Base-by-base conservation (phyloP, 805 yeast genomes). In the Cyberlindnera veronae region DNA sequence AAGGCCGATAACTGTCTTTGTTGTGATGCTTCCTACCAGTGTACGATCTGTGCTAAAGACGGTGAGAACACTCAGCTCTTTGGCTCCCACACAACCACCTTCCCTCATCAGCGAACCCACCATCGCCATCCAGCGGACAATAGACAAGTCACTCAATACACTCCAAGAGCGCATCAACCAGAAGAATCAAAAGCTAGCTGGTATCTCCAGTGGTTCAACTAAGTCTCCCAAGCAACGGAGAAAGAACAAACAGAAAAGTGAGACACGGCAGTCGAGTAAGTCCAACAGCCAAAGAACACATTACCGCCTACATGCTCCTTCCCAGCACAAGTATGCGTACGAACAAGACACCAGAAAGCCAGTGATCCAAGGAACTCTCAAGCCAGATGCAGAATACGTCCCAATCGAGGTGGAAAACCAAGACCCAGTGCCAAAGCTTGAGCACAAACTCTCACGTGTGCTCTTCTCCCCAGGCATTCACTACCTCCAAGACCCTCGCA, bases 391-490 rank as follows among this genome's bases (percentile, higher is more conserved):
- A 2, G 18, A 22, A 3, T 52, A 50, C 32, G 15, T 22, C 3
- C 49, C 55, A 3, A 28, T 53, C 3, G 26, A 32, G 3, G 24
- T 46, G 3, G 44, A 45, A 11, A 14, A 14, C n/a, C 51, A 49
- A 37, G 45, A 29, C 6, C 28, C 36, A 6, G 48, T 55, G 1
- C 90, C 96, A 0, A 55, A 49, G 14, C 62, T 91, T 28, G 74
- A 79, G 9, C 88, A 84, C 52, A 74, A 73, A 36, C 69, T 93
- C 15, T 82, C 84, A 27, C 65, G 84, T 30, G 89, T 84, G 0
- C 62, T 91, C 11, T 86, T 84, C 57, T 79, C 83, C 22, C 96
- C 96, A 0, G 95, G 74, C 0, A 81, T 86, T 2, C 95, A 89
- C 50, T 81, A 74, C 44, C 60, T 85, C 23, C 79, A 77, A 54